A percentile compares a stretch with the other conserved stretches of the same genome.
Evolutionary conservation across 2,329 filamentous ascomycete species (phyloP).

Genomic region (Cladosporium halotolerans): DNA sequence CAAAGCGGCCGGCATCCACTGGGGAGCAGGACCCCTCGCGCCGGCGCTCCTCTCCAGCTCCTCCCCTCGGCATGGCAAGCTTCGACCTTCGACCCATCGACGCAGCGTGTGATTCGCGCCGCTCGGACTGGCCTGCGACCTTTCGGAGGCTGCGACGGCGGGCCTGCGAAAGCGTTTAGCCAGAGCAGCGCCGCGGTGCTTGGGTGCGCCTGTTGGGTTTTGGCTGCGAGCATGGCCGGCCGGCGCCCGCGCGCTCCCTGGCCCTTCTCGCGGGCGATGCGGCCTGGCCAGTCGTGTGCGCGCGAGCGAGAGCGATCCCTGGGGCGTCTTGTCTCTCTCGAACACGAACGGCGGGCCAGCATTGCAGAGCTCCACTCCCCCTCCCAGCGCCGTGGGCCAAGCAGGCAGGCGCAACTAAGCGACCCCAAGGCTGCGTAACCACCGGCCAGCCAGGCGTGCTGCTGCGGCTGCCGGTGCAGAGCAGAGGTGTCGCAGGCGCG

Average conservation of each 20-base stretch:
- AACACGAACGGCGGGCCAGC: neutral
- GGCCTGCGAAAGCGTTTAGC: constrained; percentile 4
- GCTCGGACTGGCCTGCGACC: constrained; percentile 4
- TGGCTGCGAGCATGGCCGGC: constrained; percentile 1
- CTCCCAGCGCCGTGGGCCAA: constrained; percentile 10
- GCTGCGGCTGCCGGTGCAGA: neutral
- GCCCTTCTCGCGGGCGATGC: neutral
- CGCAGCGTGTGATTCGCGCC: constrained; percentile 5
- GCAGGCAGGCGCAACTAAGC: constrained; percentile 6
- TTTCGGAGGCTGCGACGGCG: neutral
- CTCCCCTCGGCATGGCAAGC: constrained; percentile 6
- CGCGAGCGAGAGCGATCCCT: neutral
- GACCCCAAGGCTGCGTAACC: constrained; percentile 6
- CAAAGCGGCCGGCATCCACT: too few relatives aligned
- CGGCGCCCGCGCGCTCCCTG: too few relatives aligned
- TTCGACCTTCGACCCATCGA: neutral
- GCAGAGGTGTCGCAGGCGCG: constrained; percentile 1
- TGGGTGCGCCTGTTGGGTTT: neutral
- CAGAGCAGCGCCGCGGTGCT: constrained; percentile 4
- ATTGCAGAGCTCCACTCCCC: constrained; percentile 1
- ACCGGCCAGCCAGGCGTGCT: constrained; percentile 6
- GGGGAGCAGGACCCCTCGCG: too few relatives aligned
- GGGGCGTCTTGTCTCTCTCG: neutral
- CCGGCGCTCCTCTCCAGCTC: neutral
- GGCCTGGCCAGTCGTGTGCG: neutral